Evolutionary conservation across 2,329 filamentous ascomycete genomes (phyloP).

Genomic region (Phialophora macrospora): DNA sequence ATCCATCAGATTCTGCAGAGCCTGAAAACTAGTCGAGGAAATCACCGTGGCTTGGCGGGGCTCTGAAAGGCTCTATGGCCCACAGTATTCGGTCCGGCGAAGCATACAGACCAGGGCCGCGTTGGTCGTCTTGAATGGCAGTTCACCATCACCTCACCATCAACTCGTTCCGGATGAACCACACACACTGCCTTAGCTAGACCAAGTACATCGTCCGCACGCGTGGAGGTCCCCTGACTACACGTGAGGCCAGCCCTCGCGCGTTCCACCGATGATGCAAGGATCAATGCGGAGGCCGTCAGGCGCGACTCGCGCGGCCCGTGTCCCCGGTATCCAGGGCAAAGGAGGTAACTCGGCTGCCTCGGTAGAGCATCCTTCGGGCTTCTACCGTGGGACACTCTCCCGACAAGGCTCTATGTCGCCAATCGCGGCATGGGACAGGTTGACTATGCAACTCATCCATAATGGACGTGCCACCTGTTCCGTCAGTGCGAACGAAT

Average conservation of each 20-base stretch:
- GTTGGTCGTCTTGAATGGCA: not conserved
- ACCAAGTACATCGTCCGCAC: not conserved
- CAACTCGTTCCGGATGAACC: not conserved
- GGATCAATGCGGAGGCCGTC: not conserved
- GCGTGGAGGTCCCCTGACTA: not conserved
- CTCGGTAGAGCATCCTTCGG: not conserved
- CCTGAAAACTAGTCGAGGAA: not conserved
- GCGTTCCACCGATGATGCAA: not conserved
- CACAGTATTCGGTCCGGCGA: not conserved
- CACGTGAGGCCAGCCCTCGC: not conserved
- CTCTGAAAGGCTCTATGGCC: not conserved
- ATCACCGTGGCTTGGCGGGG: not conserved
- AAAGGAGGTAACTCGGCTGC: not conserved
- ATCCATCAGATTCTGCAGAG: not conserved
- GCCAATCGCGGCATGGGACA: not conserved
- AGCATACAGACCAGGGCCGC: not conserved
- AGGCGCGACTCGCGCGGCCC: not conserved
- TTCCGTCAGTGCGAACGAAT: not conserved
- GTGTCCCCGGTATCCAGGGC: not conserved
- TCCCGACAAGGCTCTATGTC: not conserved
- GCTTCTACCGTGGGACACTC: not conserved
- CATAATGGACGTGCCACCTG: not conserved
- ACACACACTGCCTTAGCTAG: not conserved
- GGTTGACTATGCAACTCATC: not conserved
- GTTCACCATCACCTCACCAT: not conserved